Percentiles rank a stretch among this genome's conserved stretches.
These are phyloP conservation scores for Dichotomopilus funicola DNA, from an alignment of 2,329 filamentous ascomycete genomes.

Conservation along the genomic window DNA sequence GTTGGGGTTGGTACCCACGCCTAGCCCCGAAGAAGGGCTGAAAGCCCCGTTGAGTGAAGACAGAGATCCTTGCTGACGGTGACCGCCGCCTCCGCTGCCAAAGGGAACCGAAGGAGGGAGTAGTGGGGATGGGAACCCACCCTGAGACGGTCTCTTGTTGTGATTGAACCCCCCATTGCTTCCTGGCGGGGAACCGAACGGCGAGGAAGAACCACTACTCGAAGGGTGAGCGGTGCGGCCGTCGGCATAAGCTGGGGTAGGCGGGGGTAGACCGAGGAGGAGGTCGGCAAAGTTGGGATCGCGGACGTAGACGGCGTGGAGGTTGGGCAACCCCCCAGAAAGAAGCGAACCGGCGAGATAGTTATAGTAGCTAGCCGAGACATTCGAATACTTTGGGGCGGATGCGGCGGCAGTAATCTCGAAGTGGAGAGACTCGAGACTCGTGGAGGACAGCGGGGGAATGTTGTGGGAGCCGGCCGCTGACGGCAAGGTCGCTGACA, in stretches of 20 bases:
- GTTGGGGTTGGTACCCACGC: conserved; percentile 20
- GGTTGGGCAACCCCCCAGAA: conserved; percentile 63
- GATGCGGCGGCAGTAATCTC: conserved; percentile 64
- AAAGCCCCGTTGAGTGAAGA: conserved; percentile 12
- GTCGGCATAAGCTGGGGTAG: conserved; percentile 40
- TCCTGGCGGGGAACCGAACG: conserved; percentile 13
- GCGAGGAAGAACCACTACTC: conserved; percentile 29
- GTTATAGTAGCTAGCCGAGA: conserved; percentile 64
- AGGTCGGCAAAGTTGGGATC: conserved; percentile 77
- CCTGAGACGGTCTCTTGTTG: neutral
- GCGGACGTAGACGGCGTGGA: conserved; percentile 76
- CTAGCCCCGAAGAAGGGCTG: conserved; percentile 22
- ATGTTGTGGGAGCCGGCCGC: conserved; percentile 38
- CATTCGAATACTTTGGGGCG: conserved; percentile 50
- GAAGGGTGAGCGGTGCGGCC: conserved; percentile 30
- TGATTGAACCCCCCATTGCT: no score
- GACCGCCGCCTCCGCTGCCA: conserved; percentile 7
- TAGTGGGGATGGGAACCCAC: conserved; percentile 10
- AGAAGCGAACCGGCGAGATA: conserved; percentile 82
- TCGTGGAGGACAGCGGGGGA: conserved; percentile 60
- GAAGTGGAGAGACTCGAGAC: conserved; percentile 68
- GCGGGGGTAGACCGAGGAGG: conserved; percentile 63
- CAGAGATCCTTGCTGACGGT: conserved; percentile 15
- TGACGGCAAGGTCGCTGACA: conserved; percentile 44
- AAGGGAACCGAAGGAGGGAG: conserved; percentile 7